Percentiles rank a stretch among this genome's conserved stretches.
Evolutionary conservation across 257 asterid genomes (phyloP).

Genomic region (Solanum dulcamara): DNA sequence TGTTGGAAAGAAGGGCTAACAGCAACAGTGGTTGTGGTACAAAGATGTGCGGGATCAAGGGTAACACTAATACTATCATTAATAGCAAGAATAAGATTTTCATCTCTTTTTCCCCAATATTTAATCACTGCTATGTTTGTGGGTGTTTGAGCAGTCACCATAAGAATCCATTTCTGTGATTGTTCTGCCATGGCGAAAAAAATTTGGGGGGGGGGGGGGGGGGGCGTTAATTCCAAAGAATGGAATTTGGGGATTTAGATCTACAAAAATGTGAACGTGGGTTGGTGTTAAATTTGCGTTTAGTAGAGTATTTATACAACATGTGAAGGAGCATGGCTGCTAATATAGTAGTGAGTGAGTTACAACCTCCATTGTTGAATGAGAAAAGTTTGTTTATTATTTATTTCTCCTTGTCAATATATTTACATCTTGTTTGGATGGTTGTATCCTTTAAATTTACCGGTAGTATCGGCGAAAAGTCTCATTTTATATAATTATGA

Average conservation of each 20-base stretch:
- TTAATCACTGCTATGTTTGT: slow-evolving; percentile 93
- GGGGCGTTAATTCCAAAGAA: not conserved
- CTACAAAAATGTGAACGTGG: not conserved
- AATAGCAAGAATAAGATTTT: slow-evolving; percentile 64
- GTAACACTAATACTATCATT: slow-evolving; percentile 96
- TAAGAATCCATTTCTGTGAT: slow-evolving; percentile 51
- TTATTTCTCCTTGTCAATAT: not conserved
- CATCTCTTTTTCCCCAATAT: slow-evolving; percentile 97
- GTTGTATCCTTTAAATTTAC: not conserved
- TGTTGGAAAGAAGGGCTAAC: slow-evolving; percentile 65
- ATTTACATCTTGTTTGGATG: not conserved
- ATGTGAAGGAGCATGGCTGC: not conserved
- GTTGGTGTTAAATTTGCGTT: not conserved
- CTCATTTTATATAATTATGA: no score
- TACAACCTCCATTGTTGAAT: slow-evolving; percentile 2
- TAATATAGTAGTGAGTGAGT: not conserved
- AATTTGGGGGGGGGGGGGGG: no score
- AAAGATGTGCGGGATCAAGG: slow-evolving; percentile 88
- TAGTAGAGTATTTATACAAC: not conserved
- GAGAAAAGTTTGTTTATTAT: not conserved
- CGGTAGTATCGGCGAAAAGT: no score
- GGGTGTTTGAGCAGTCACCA: slow-evolving; percentile 87
- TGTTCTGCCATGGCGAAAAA: slow-evolving; percentile 16
- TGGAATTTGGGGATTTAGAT: not conserved
- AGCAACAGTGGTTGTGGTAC: slow-evolving; percentile 98